Evolutionary conservation across 1,284 basidiomycete species (phyloP).

Genomic region (Sanghuangporus baumii): DNA sequence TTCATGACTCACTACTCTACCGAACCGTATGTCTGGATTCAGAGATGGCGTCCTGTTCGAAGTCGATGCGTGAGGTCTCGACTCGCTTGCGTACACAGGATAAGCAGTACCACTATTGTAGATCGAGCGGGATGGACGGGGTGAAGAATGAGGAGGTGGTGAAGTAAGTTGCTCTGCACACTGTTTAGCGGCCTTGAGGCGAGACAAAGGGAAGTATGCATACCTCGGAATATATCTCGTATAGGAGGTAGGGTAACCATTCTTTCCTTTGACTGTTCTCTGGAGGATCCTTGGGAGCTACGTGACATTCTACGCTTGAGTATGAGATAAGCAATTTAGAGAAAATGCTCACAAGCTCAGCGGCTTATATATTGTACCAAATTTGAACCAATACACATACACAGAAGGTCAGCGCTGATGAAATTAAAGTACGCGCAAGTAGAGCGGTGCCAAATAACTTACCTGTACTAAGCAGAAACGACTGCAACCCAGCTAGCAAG

Average conservation of each 20-base stretch:
- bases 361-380: neutral
- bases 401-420: neutral
- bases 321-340: slow-evolving; percentile 13
- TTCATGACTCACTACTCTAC: neutral
- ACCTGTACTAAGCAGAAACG: neutral
- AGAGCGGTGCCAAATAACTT: neutral
- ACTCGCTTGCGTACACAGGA: slow-evolving; percentile 25
- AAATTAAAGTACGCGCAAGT: neutral
- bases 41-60: slow-evolving; percentile 1
- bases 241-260: slow-evolving; percentile 72
- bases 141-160: slow-evolving; percentile 23
- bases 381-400: neutral
- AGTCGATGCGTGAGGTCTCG: slow-evolving; percentile 11
- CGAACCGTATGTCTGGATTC: neutral
- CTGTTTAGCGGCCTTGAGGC: slow-evolving; percentile 15
- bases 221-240: slow-evolving; percentile 65
- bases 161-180: slow-evolving; percentile 39
- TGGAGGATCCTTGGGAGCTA: slow-evolving; percentile 30
- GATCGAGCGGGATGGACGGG: slow-evolving; percentile 18
- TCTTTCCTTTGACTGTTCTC: slow-evolving; percentile 33
- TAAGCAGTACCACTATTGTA: slow-evolving; percentile 23
- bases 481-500: neutral
- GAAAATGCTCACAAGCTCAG: neutral
- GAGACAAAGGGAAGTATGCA: slow-evolving; percentile 18
- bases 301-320: slow-evolving; percentile 31